Evolutionary conservation across 495 filamentous ascomycete genomes (phyloP).

Genomic region (Trichoderma erinaceum): DNA sequence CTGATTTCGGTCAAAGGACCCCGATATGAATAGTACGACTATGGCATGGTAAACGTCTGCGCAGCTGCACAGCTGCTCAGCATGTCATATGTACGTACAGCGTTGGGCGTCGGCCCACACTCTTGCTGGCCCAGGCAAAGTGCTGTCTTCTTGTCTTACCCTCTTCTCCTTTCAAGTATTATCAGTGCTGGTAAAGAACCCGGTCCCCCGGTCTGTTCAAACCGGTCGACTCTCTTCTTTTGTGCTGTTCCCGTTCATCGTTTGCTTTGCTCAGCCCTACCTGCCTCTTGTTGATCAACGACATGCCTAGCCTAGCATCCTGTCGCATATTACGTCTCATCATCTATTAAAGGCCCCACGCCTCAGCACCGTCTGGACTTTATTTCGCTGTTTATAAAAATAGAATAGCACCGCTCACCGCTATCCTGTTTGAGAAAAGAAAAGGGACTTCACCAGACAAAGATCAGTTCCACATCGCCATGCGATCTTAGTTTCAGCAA

Average conservation of each 20-base stretch:
- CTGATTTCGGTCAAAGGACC: neutral
- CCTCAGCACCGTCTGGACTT: neutral
- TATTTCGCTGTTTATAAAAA: neutral
- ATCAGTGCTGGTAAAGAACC: neutral
- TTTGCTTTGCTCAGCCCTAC: constrained; percentile 8
- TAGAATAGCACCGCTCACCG: neutral
- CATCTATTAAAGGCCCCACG: constrained; percentile 7
- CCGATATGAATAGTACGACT: constrained; percentile 3
- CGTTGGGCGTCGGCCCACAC: constrained; percentile 13
- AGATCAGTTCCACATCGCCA: neutral
- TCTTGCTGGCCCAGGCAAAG: neutral
- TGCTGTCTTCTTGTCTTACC: constrained; percentile 9
- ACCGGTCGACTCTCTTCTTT: neutral
- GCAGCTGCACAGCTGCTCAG: neutral
- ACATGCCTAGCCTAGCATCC: neutral
- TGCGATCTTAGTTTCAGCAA: neutral
- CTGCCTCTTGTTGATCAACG: constrained; percentile 7
- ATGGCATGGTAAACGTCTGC: neutral
- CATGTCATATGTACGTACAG: constrained; percentile 8
- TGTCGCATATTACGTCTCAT: constrained; percentile 12
- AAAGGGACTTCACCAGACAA: neutral
- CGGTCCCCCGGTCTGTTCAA: neutral
- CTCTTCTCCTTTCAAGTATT: neutral
- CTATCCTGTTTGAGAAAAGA: neutral
- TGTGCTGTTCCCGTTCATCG: neutral